Percentiles rank a stretch among this genome's conserved stretches.
Evolutionary conservation across 345 rosid genomes (phyloP).

Genomic region (Gossypioides kirkii): DNA sequence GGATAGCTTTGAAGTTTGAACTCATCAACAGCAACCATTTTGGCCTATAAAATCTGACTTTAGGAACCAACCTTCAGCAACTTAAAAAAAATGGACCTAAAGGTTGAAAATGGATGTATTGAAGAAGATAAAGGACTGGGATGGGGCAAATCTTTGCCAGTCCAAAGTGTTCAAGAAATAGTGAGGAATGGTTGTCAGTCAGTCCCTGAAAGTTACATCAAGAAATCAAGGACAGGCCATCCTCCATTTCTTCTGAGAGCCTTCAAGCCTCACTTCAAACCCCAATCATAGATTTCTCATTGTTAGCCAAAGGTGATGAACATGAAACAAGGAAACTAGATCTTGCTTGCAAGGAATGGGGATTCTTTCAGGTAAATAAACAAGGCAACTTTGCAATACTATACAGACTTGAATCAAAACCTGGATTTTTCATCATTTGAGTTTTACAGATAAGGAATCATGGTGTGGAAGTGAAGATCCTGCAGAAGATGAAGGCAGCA

Average conservation of each 20-base stretch:
- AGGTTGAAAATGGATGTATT: neutral
- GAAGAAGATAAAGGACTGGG: neutral
- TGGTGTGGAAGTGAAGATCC: neutral
- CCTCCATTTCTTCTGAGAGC: neutral
- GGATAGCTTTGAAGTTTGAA: neutral
- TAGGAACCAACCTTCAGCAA: neutral
- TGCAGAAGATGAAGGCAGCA: neutral
- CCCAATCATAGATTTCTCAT: constrained; percentile 19
- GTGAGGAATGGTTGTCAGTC: neutral
- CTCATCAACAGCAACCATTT: neutral
- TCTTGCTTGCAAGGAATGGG: constrained; percentile 34
- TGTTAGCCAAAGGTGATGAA: constrained; percentile 19
- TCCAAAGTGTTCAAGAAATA: neutral
- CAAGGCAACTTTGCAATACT: neutral
- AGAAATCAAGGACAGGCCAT: neutral
- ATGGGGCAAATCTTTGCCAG: neutral
- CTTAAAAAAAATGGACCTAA: neutral
- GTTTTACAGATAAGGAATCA: neutral
- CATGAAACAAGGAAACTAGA: constrained; percentile 24
- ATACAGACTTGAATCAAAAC: too few species aligned
- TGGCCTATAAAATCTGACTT: neutral
- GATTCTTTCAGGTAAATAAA: constrained; percentile 18
- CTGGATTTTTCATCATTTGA: neutral
- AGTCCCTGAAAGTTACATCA: neutral
- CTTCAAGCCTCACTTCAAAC: neutral